Conservation (phyloP, 139 green algal species). For the Protoeuglena noctilucae region DNA sequence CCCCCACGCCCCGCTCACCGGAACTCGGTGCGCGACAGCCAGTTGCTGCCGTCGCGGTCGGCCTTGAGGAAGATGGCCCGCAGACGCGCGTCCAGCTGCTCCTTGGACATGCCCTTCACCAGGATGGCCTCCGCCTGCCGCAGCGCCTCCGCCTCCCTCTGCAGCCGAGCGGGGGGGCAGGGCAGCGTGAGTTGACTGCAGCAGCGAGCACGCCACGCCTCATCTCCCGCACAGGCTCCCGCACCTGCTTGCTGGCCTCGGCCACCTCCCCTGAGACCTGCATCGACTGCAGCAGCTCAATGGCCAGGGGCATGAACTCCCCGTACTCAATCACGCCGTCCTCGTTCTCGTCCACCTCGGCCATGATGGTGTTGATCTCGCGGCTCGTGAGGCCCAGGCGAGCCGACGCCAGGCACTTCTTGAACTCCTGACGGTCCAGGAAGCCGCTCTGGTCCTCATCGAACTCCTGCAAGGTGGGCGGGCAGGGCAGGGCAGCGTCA, state of each 20-base stretch:
- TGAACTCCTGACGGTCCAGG: slow-evolving; percentile 34
- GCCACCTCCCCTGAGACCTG: too few relatives aligned
- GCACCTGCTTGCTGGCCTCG: too few relatives aligned
- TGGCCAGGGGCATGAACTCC: slow-evolving; percentile 32
- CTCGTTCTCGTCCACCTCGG: slow-evolving; percentile 41
- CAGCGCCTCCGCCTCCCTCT: not conserved
- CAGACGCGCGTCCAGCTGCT: slow-evolving; percentile 19
- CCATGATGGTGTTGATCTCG: slow-evolving; percentile 31
- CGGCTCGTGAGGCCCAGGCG: slow-evolving; percentile 11
- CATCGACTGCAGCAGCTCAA: slow-evolving; percentile 27
- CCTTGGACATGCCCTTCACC: not conserved
- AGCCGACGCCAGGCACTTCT: slow-evolving; percentile 15
- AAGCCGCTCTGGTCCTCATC: slow-evolving; percentile 29
- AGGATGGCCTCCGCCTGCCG: not conserved
- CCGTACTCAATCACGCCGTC: slow-evolving; percentile 40
- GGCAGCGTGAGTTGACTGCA: too few relatives aligned
- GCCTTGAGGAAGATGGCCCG: slow-evolving; percentile 19
- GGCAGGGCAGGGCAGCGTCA: not conserved
- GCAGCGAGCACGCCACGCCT: too few relatives aligned
- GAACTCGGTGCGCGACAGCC: slow-evolving; percentile 10
- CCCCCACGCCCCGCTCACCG: not conserved
- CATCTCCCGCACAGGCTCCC: too few relatives aligned
- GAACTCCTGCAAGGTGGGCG: slow-evolving; percentile 25
- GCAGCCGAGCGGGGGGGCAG: too few relatives aligned
- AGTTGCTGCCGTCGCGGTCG: slow-evolving; percentile 20